These are phyloP conservation scores for Diatrype stigma DNA, from an alignment of 2,329 filamentous ascomycete species.

Conservation along the genomic window DNA sequence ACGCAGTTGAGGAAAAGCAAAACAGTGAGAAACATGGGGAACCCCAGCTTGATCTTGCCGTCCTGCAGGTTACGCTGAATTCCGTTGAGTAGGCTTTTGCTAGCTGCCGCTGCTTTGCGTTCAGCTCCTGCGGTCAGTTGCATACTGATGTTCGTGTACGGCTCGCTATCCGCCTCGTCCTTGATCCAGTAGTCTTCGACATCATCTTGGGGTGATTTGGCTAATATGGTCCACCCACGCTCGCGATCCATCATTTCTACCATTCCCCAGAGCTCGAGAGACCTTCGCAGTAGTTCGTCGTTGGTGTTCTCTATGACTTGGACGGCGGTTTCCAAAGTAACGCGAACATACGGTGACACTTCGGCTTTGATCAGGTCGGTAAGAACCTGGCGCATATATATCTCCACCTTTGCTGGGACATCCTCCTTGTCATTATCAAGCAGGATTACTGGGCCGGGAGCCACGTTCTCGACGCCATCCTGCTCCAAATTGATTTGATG, in stretches of 20 bases:
- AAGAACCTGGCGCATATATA: conserved; percentile 56
- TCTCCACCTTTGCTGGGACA: conserved; percentile 53
- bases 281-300: conserved; percentile 52
- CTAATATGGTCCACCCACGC: conserved; percentile 55
- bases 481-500: conserved; percentile 28
- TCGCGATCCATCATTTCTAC: conserved; percentile 64
- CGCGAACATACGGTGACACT: conserved; percentile 55
- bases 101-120: conserved; percentile 57
- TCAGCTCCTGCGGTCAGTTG: conserved; percentile 63
- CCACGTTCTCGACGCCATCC: conserved; percentile 26
- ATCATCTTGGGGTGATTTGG: conserved; percentile 39
- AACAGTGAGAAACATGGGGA: conserved; percentile 58
- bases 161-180: conserved; percentile 50
- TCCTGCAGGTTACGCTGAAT: conserved; percentile 60
- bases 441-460: conserved; percentile 39
- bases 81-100: conserved; percentile 53
- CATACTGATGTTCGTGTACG: conserved; percentile 58
- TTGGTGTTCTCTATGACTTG: conserved; percentile 42
- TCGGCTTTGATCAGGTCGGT: conserved; percentile 56
- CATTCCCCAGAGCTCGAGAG: conserved; percentile 60
- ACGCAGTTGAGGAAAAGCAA: conserved; percentile 62
- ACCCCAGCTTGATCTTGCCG: conserved; percentile 55
- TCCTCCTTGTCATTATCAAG: conserved; percentile 60
- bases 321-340: conserved; percentile 50
- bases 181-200: conserved; percentile 43